Base-by-base conservation (phyloP, 257 asterid genomes). In the Solanum pinnatisectum region DNA sequence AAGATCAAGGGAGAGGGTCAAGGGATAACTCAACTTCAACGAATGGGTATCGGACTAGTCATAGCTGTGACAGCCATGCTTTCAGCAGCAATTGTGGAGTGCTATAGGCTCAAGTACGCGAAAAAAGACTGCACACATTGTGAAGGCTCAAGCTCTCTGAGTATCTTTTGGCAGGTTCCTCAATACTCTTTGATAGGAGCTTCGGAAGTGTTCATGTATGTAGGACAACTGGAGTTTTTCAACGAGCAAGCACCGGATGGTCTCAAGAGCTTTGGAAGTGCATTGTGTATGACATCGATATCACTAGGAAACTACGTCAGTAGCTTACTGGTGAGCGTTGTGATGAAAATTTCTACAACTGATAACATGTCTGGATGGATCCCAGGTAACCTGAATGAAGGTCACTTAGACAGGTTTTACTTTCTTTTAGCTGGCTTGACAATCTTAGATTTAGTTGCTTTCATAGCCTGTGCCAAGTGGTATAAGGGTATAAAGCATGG, bases 111-210 rank as follows among this genome's bases (percentile, higher is more conserved):
- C 13, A 93, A 96, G 85, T 94, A 94, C 32, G 98, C 95, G 0
- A 87, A 49, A 11, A 91, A 90, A 78, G 98, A 93, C 46, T 95
- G 98, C 88, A 91, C 37, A 49, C 93, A 93, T n/a, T 95, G 98
- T 68, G 93, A 96, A 46, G 98, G 97, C 25, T 94, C 98, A 36
- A 97, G 99, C 89, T 91, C 98, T 3, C 63, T 97, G 88, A 96
- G 98, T 95, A 96, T 97, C 33, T 92, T 97, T 65, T 97, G 99
- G 99, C 99, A 96, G 85, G 93, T 95, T 20, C 99, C 99, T 2
- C 99, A 97, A 30, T 97, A 96, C 56, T 94, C 96, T 2, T 93
- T 97, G 0, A 91, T 97, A 10, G 99, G 99, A 0, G 99, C 99
- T 16, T 97, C 99, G 0, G 99, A 96, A 74, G 99, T 96, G 86